Conservation (phyloP, 176 grass and related monocot genomes). For the Bonia amplexicaulis region DNA sequence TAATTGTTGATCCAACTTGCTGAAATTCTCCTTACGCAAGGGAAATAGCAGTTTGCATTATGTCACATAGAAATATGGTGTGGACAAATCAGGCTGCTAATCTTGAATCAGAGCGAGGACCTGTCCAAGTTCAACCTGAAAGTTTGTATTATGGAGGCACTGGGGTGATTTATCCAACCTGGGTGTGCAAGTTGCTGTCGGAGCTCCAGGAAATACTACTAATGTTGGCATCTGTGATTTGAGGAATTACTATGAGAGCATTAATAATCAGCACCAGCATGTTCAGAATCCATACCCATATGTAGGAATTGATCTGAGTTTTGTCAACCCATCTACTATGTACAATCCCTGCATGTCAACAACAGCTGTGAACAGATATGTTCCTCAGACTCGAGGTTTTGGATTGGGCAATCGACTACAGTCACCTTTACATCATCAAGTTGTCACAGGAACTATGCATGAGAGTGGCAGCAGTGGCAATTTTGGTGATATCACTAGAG, state of each 20-base stretch:
- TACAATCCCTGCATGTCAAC: slow-evolving; percentile 39
- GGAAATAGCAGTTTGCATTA: slow-evolving; percentile 22
- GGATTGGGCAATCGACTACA: slow-evolving; percentile 27
- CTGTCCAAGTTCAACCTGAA: slow-evolving; percentile 35
- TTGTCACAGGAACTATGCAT: slow-evolving; percentile 31
- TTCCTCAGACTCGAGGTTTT: slow-evolving; percentile 35
- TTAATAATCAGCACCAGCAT: slow-evolving; percentile 38
- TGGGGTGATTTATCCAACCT: slow-evolving; percentile 21
- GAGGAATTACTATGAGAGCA: slow-evolving; percentile 22
- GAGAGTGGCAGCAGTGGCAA: slow-evolving; percentile 34
- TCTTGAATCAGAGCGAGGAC: slow-evolving; percentile 34
- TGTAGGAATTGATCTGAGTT: slow-evolving; percentile 18
- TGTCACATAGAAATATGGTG: slow-evolving; percentile 42
- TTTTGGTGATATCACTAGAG: slow-evolving; percentile 33
- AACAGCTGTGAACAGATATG: slow-evolving; percentile 32
- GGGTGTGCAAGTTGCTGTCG: slow-evolving; percentile 22
- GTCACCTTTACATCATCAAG: slow-evolving; percentile 36
- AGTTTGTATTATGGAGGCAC: slow-evolving; percentile 31
- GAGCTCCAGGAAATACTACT: slow-evolving; percentile 33
- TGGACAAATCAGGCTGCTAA: slow-evolving; percentile 36
- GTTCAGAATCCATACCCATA: slow-evolving; percentile 36
- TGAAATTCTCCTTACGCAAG: slow-evolving; percentile 11
- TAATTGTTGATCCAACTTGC: slow-evolving; percentile 16
- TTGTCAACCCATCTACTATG: slow-evolving; percentile 24
- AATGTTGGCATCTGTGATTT: slow-evolving; percentile 30